Conservation (phyloP, 495 filamentous ascomycete species). For the Friedmanniomyces simplex region DNA sequence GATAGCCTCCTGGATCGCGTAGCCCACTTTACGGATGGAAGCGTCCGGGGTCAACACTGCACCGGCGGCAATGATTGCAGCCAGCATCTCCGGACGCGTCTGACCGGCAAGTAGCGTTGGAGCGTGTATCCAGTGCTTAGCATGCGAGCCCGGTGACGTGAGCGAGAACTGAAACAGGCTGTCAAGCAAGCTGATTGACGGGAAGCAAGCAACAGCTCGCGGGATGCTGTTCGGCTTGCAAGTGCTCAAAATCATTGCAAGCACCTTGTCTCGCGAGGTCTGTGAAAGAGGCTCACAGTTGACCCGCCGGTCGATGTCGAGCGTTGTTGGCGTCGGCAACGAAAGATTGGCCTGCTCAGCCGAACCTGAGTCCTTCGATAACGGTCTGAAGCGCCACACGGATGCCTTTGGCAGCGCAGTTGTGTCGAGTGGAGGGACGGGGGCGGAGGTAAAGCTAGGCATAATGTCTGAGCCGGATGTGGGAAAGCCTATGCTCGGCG, state of each 20-base stretch:
- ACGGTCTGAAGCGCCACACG: slow-evolving; percentile 46
- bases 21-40: slow-evolving; percentile 51
- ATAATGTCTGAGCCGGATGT: slow-evolving; percentile 19
- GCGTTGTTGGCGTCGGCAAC: slow-evolving; percentile 29
- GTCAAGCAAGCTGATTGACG: slow-evolving; percentile 48
- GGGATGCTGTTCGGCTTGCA: slow-evolving; percentile 37
- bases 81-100: slow-evolving; percentile 44
- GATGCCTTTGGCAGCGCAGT: slow-evolving; percentile 33
- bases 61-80: slow-evolving; percentile 43
- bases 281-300: slow-evolving; percentile 37
- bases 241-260: slow-evolving; percentile 47
- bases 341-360: slow-evolving; percentile 46
- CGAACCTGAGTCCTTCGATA: slow-evolving; percentile 39
- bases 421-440: slow-evolving; percentile 16
- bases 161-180: slow-evolving; percentile 52
- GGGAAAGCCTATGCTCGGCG: slow-evolving; percentile 19
- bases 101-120: slow-evolving; percentile 41
- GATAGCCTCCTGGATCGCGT: slow-evolving; percentile 51
- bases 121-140: slow-evolving; percentile 48
- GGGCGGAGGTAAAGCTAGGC: slow-evolving; percentile 21
- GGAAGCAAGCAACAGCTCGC: slow-evolving; percentile 49
- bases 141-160: slow-evolving; percentile 37
- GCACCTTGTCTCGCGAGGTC: slow-evolving; percentile 44
- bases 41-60: slow-evolving; percentile 46
- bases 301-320: slow-evolving; percentile 25